Base-by-base conservation (phyloP, 352 stramenopile species). In the Pythium diclinum region DNA sequence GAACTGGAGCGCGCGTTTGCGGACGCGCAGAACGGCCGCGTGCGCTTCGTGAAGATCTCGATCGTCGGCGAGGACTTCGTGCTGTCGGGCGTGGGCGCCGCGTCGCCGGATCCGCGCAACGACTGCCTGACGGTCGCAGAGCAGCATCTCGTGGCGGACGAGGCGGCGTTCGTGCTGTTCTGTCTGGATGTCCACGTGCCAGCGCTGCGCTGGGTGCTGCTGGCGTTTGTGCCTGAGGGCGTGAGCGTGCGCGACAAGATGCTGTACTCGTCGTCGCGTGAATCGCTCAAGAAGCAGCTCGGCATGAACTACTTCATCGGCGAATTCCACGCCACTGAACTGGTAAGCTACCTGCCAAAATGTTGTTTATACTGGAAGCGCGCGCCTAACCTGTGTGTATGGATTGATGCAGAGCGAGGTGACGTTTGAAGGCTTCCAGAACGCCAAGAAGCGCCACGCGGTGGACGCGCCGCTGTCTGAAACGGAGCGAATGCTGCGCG, bases 211-310 rank as follows among this genome's bases (percentile, higher is more conserved):
- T 96, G 87, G 87, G 76, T 93, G 28, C 58, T 96, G 56, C 65
- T 94, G 9, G 83, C 84, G 47, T 94, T 92, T 56, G 87, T 94
- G 23, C 81, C 85, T 7, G 87, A 96, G 56, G 63, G 59, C 28
- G 82, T 88, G 49, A 88, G 73, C 44, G 89, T 94, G 55, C 83
- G 88, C 28, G 88, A 96, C 65, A 93, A 93, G 67, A 97, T 97
- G 89, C 75, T 97, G 30, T 97, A 96, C 77, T 96, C 89, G 65
- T 96, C 87, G 47, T 94, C 89, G 54, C 85, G 89, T 46, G 87
- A 96, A 33, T 94, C 88, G 76, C 74, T 97, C 48, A 95, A 95
- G 73, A 93, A 95, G 66, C 85, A 95, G 57, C 79, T 97, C 56
- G 89, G 89, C 13, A 67, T 90, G n/a, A 93, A 93, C 57, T 96